Evolutionary conservation across 306 rosid genomes (phyloP), one percentile per base, ranked within the genome.

Genomic region (Nissolia schottii): DNA sequence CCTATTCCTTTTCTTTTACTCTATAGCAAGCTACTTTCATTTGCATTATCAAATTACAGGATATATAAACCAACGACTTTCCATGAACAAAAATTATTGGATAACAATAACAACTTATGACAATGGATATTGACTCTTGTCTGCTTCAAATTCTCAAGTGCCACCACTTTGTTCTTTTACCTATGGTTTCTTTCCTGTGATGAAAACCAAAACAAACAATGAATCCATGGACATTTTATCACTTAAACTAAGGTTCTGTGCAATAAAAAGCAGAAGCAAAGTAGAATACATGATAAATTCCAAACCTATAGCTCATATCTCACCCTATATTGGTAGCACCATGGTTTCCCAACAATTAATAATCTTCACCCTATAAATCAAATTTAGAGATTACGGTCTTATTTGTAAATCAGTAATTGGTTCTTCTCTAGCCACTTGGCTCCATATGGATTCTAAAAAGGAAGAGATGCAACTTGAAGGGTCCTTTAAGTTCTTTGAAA

Each of bases 141-240:
- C 54, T 62, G 67, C 73, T 63, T 69, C 55, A 56, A 50, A 55
- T 38, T 65, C 68, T 70, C 64, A 83, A 58, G 25, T 15, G 25
- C 75, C 65, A n/a, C 70, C 70, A 32, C 25, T 72, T 11, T 53
- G 31, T 38, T 77, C n/a, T n/a, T 80, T 67, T 78, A 31, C 59
- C 84, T 62, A 34, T 40, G 74, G 20, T 5, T 66, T 66, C 82
- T 5, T 66, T 66, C 82, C 90, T 90, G 90, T 35, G 77, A 73
- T 29, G 77, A 45, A 79, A 75, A 74, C 55, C 23, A 79, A 72
- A 54, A 58, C 40, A 37, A 49, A 64, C 60, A 57, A 75, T 34
- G 41, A 67, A 75, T 29, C 16, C 56, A 68, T 45, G 27, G 2
- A 23, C 55, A n/a, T 41, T 41, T n/a, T 2, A 24, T 64, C 40